phyloP scores from a whole-genome alignment of 768 basidiomycete species.

The Auriscalpium microsporum region DNA sequence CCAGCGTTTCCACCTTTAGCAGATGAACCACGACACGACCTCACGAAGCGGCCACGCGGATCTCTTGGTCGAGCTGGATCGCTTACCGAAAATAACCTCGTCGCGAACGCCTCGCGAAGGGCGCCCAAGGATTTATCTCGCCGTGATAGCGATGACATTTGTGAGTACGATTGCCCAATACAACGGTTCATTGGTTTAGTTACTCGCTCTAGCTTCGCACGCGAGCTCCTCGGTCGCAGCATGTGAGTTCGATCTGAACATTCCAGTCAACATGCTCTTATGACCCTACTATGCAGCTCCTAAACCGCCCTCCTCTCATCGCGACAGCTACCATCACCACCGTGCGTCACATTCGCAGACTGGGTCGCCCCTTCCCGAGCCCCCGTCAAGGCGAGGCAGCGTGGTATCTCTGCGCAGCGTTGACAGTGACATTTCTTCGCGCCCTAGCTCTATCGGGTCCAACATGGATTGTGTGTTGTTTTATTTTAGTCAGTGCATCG shows the following conservation, averaged over 20 bases:
- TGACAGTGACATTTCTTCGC: constrained; percentile 8
- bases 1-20: neutral
- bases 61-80: constrained; percentile 9
- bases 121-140: neutral
- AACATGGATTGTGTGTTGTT: constrained; percentile 14
- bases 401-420: constrained; percentile 3
- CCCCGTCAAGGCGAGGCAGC: constrained; percentile 6
- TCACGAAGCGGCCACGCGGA: too few relatives aligned
- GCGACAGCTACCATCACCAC: constrained; percentile 16
- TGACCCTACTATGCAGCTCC: neutral
- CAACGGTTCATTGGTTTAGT: neutral
- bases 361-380: constrained; percentile 13
- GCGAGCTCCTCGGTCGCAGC: neutral
- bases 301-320: constrained; percentile 3
- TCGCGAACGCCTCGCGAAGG: constrained; percentile 4
- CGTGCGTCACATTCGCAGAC: constrained; percentile 14
- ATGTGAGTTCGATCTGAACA: neutral
- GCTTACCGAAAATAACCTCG: constrained; percentile 9
- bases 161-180: neutral
- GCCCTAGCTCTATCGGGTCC: constrained; percentile 8
- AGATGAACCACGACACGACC: too few relatives aligned
- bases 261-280: neutral
- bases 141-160: constrained; percentile 7
- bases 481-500: neutral
- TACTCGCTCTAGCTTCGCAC: neutral